phyloP scores from a whole-genome alignment of 2,329 filamentous ascomycete species.

The Botryotinia globosa region DNA sequence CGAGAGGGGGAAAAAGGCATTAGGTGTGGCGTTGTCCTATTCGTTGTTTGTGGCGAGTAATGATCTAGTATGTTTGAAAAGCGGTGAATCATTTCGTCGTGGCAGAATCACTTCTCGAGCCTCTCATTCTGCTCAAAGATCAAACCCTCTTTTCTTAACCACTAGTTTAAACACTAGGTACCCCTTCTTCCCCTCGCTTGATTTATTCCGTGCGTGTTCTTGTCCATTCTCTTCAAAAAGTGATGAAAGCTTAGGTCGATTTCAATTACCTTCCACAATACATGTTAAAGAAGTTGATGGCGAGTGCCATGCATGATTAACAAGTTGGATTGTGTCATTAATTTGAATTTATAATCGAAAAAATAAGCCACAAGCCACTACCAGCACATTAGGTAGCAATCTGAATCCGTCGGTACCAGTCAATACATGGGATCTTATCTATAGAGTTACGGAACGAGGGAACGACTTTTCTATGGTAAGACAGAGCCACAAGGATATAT shows the following conservation, averaged over 20 bases:
- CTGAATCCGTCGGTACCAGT: background rate
- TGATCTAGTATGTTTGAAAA: background rate
- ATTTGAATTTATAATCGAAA: background rate
- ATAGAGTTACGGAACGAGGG: background rate
- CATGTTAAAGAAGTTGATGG: background rate
- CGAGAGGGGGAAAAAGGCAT: background rate
- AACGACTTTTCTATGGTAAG: background rate
- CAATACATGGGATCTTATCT: background rate
- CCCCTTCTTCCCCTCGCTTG: background rate
- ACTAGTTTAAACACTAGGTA: background rate
- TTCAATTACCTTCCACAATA: background rate
- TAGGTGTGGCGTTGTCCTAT: background rate
- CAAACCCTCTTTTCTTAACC: background rate
- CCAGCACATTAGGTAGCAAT: background rate
- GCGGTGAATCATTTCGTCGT: background rate
- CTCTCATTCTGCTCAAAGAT: background rate
- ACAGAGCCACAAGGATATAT: background rate
- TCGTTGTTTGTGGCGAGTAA: background rate
- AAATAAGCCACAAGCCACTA: background rate
- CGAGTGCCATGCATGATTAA: background rate
- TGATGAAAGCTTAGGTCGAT: background rate
- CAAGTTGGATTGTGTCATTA: background rate
- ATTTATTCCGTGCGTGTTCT: background rate
- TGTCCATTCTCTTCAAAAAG: background rate
- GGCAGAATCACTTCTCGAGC: background rate